Evolutionary conservation across 495 filamentous ascomycete genomes (phyloP).

Genomic region (Aspergillus coremiiformis): DNA sequence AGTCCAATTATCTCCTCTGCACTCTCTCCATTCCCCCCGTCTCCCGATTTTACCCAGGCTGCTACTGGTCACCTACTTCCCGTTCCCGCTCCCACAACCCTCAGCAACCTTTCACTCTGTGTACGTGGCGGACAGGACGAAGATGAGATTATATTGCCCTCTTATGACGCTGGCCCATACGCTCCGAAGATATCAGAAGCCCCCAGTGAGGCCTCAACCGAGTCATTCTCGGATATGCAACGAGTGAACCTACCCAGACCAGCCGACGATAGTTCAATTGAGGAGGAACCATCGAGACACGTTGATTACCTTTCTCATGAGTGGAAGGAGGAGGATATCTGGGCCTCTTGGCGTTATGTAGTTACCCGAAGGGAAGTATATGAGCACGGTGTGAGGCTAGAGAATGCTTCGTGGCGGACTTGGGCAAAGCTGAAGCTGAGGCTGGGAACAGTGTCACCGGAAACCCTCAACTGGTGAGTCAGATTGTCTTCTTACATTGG

Average conservation of each 20-base stretch:
- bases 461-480: slow-evolving; percentile 81
- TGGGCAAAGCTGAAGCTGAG: slow-evolving; percentile 89
- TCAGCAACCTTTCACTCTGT: slow-evolving; percentile 56
- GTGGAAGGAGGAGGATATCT: slow-evolving; percentile 96
- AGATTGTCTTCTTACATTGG: not conserved
- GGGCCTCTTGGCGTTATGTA: slow-evolving; percentile 94
- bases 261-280: slow-evolving; percentile 76
- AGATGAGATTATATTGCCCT: slow-evolving; percentile 50
- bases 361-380: slow-evolving; percentile 69
- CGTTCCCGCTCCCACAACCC: slow-evolving; percentile 50
- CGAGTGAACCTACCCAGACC: slow-evolving; percentile 18
- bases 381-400: slow-evolving; percentile 70
- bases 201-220: slow-evolving; percentile 19
- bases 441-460: slow-evolving; percentile 77
- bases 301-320: slow-evolving; percentile 95
- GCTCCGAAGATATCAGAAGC: slow-evolving; percentile 12
- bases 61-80: slow-evolving; percentile 25
- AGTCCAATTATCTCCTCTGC: slow-evolving; percentile 28
- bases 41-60: slow-evolving; percentile 29
- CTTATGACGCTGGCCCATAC: slow-evolving; percentile 44
- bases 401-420: slow-evolving; percentile 98
- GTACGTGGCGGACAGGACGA: slow-evolving; percentile 46
- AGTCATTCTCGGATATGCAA: slow-evolving; percentile 11
- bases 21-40: slow-evolving; percentile 33
- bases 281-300: slow-evolving; percentile 74